Evolutionary conservation across 2,329 filamentous ascomycete genomes (phyloP).

Genomic region (Epichloe festucae): DNA sequence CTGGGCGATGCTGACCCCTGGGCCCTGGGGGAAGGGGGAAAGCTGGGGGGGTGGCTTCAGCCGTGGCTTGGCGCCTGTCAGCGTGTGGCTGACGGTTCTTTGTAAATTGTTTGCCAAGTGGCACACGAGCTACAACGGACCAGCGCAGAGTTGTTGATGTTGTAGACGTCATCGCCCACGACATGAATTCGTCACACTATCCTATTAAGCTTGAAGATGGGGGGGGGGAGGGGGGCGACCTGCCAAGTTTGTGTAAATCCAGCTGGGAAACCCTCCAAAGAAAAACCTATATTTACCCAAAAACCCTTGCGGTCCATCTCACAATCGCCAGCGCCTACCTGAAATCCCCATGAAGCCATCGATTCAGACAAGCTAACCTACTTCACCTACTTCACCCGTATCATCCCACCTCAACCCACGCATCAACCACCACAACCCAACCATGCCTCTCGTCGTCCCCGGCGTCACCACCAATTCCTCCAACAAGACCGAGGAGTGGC

Average conservation of each 20-base stretch:
- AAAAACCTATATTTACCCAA: neutral
- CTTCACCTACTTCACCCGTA: neutral
- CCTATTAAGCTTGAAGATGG: neutral
- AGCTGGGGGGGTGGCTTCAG: too few species aligned
- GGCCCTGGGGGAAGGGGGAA: too few species aligned
- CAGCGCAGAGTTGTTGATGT: too few species aligned
- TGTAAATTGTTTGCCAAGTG: too few species aligned
- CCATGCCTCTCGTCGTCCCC: constrained; percentile 55
- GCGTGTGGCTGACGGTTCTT: too few species aligned
- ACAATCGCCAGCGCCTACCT: too few species aligned
- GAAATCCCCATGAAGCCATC: neutral
- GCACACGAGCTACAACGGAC: too few species aligned
- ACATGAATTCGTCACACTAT: neutral
- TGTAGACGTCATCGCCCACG: constrained; percentile 2
- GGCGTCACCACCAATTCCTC: constrained; percentile 36
- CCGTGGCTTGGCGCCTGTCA: too few species aligned
- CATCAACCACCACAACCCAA: constrained; percentile 3
- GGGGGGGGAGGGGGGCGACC: neutral
- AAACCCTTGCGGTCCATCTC: neutral
- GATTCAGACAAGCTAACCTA: neutral
- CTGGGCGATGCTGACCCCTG: too few species aligned
- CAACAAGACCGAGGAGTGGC: constrained; percentile 43
- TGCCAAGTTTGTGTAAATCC: neutral
- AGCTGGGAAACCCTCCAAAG: too few species aligned
- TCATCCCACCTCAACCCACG: neutral